Conservation (phyloP, 257 asterid genomes). For the Nicotiana tabacum region DNA sequence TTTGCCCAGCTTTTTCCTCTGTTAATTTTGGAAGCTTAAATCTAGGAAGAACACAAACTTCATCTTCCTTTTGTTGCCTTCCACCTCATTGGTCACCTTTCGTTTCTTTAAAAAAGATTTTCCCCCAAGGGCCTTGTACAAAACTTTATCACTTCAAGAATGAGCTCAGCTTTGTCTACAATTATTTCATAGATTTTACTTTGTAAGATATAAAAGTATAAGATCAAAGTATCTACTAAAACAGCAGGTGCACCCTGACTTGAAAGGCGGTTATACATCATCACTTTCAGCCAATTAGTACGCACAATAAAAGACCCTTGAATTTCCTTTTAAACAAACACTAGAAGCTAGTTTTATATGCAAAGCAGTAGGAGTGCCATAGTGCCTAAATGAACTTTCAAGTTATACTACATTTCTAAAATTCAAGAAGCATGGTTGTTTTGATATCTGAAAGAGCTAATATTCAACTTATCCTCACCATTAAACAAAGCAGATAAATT, state of each 20-base stretch:
- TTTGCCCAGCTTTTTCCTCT: not conserved
- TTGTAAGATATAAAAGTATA: not conserved
- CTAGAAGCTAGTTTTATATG: not conserved
- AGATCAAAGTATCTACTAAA: not conserved
- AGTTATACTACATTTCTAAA: not conserved
- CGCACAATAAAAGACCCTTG: not conserved
- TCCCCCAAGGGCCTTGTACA: not conserved
- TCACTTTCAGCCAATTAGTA: not conserved
- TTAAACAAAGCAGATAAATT: not conserved
- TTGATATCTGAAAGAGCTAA: not conserved
- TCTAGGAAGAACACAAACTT: not conserved
- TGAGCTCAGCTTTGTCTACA: not conserved
- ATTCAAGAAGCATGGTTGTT: not conserved
- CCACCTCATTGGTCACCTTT: not conserved
- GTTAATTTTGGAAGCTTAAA: not conserved
- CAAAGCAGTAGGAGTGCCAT: not conserved
- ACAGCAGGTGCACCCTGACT: not conserved
- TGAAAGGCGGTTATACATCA: not conserved
- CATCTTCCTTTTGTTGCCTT: not conserved
- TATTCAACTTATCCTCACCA: not conserved
- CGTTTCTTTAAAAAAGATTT: not conserved
- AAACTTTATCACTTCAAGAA: not conserved
- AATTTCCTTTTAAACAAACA: not conserved
- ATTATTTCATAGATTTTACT: not conserved
- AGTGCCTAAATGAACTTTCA: not conserved